These are phyloP conservation scores for Lonicera japonica DNA, from an alignment of 129 eudicot species.

Conservation along the genomic window DNA sequence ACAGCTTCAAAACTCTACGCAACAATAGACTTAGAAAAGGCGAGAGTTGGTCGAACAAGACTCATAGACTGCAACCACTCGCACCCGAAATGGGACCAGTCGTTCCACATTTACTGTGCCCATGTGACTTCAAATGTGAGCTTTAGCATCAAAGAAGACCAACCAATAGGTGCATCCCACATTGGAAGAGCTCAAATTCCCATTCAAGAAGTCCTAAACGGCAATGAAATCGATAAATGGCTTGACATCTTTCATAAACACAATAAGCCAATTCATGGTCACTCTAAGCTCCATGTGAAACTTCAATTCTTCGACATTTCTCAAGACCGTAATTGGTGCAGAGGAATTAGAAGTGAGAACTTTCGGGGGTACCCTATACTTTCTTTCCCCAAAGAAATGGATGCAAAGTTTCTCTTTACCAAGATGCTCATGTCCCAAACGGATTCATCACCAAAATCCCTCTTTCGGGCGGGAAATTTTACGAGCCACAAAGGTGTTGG, in stretches of 20 bases:
- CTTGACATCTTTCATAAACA: slow-evolving; percentile 9
- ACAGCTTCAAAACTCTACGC: slow-evolving; percentile 14
- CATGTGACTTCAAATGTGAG: slow-evolving; percentile 11
- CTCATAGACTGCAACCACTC: slow-evolving; percentile 18
- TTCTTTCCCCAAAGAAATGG: slow-evolving; percentile 20
- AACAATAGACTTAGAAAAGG: slow-evolving; percentile 28
- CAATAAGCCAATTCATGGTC: slow-evolving; percentile 11
- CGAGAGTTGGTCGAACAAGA: slow-evolving; percentile 32
- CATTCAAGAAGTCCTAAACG: slow-evolving; percentile 14
- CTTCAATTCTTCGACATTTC: slow-evolving; percentile 14
- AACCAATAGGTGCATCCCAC: slow-evolving; percentile 16
- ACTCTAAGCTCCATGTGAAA: slow-evolving; percentile 17
- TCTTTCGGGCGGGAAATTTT: slow-evolving; percentile 20
- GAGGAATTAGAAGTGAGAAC: slow-evolving; percentile 12
- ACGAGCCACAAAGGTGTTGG: slow-evolving; percentile 19
- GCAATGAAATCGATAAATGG: slow-evolving; percentile 19
- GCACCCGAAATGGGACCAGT: slow-evolving; percentile 25
- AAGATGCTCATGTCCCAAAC: slow-evolving; percentile 16
- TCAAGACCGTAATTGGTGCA: slow-evolving; percentile 14
- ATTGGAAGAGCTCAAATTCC: slow-evolving; percentile 18
- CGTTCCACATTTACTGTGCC: slow-evolving; percentile 22
- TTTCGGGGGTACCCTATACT: slow-evolving; percentile 21
- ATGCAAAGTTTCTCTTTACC: slow-evolving; percentile 20
- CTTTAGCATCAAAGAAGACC: slow-evolving; percentile 19
- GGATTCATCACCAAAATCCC: slow-evolving; percentile 16